These are phyloP conservation scores for Geotrichum aggregatum DNA, from an alignment of 1,139 yeast species.

Conservation along the genomic window DNA sequence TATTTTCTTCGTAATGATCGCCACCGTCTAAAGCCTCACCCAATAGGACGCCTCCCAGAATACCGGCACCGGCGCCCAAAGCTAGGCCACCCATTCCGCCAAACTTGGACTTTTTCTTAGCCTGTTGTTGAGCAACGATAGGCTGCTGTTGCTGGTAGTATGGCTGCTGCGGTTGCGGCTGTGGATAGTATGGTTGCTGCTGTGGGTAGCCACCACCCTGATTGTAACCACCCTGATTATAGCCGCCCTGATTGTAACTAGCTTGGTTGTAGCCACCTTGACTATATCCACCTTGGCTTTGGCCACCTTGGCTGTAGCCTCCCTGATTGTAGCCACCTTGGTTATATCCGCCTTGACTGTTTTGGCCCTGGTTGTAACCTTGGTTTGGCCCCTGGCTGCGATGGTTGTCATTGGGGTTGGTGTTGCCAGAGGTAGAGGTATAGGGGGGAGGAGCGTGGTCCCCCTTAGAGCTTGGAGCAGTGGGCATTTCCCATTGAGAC, in stretches of 20 bases:
- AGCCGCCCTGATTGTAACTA: conserved; percentile 7
- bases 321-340: conserved; percentile 8
- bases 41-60: conserved; percentile 66
- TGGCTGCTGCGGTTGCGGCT: conserved; percentile 16
- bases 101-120: conserved; percentile 29
- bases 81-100: conserved; percentile 51
- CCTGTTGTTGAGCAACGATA: conserved; percentile 35
- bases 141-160: conserved; percentile 29
- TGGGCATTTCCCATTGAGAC: conserved; percentile 90
- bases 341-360: background rate
- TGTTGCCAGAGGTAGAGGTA: too few species aligned
- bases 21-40: conserved; percentile 42
- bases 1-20: conserved; percentile 31
- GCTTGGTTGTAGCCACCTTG: conserved; percentile 4
- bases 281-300: background rate
- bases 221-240: conserved; percentile 10
- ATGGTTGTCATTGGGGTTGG: background rate
- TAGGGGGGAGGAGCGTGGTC: conserved; percentile 35
- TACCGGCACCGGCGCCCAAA: conserved; percentile 77
- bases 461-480: conserved; percentile 44
- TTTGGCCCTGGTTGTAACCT: conserved; percentile 12
- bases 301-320: background rate
- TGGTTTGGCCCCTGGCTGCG: conserved; percentile 24
- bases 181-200: conserved; percentile 4
- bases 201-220: conserved; percentile 21